Evolutionary conservation across 2,329 filamentous ascomycete genomes (phyloP).

Genomic region (Aureobasidium subglaciale): DNA sequence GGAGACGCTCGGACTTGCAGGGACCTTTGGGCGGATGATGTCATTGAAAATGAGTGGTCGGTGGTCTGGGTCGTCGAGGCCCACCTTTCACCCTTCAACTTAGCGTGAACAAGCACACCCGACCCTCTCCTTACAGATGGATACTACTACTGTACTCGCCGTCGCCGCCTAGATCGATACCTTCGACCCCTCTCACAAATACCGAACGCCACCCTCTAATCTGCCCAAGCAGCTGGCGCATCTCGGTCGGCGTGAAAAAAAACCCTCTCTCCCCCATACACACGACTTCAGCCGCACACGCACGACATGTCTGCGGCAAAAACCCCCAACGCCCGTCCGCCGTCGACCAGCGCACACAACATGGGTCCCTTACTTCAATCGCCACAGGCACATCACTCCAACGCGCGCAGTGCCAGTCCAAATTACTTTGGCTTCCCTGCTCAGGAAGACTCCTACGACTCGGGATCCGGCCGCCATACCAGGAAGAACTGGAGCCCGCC

Average conservation of each 20-base stretch:
- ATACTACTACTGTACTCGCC: not conserved
- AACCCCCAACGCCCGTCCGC: slow-evolving; percentile 14
- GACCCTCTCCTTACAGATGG: not conserved
- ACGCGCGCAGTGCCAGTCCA: slow-evolving; percentile 50
- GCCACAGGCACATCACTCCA: slow-evolving; percentile 19
- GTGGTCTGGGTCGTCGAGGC: not conserved
- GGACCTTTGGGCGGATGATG: not conserved
- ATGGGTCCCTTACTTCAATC: slow-evolving; percentile 26
- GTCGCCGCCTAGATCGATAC: not conserved
- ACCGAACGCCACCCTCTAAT: not conserved
- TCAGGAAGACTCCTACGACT: slow-evolving; percentile 46
- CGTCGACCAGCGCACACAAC: slow-evolving; percentile 20
- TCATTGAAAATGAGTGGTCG: too few species aligned
- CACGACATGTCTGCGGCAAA: slow-evolving; percentile 15
- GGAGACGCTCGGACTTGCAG: not conserved
- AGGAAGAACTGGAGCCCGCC: slow-evolving; percentile 69
- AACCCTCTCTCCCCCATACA: not conserved
- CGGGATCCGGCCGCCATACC: slow-evolving; percentile 41
- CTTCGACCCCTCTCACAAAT: not conserved
- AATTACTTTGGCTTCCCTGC: slow-evolving; percentile 76
- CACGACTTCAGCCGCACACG: not conserved
- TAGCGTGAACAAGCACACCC: not conserved
- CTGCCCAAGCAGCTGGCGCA: not conserved
- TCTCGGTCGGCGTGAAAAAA: not conserved
- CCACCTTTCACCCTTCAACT: not conserved